Evolutionary conservation across 2,329 filamentous ascomycete genomes (phyloP), one percentile per base, ranked within the genome.

Genomic region (Nemania sp.): DNA sequence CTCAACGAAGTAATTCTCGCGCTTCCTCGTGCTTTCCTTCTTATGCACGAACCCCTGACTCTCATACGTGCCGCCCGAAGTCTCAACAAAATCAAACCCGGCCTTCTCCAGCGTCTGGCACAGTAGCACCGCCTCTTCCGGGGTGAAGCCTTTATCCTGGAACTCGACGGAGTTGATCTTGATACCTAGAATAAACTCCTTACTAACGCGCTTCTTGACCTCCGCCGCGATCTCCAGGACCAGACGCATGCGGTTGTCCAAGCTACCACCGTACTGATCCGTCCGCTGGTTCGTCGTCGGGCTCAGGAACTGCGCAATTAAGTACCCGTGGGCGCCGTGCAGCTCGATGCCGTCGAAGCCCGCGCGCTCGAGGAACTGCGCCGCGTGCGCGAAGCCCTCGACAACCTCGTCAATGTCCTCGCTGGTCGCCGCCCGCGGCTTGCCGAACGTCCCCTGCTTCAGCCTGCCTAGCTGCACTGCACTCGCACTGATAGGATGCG

Each of bases 41-140:
- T 78, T 73, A 67, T 83, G 78, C 1, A 54, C 60, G 58, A 82
- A 80, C 0, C 73, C 77, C 1, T 78, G 61, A 24, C 73, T 66
- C 68, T 84, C 77, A 61, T 83, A 84, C 0, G 80, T 84, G 1
- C 82, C 82, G n/a, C 82, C 81, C 0, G 72, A 77, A 1, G 84
- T 71, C 68, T 85, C 82, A 8, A 84, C 79, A 60, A 82, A 80
- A 64, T 81, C 75, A 41, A 82, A 80, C 4, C 64, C 66, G 56
- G 77, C 75, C 44, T 70, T 63, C 62, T 82, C 79, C 1, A 82
- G 70, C 22, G 76, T 64, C 33, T 71, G 65, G 64, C 75, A 77
- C 33, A 83, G 70, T 34, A 73, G 64, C 30, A 70, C 72, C 2
- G 79, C 77, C 60, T 82, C 81, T 14, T 79, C 74, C 2, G 77